Evolutionary conservation across 768 basidiomycete genomes (phyloP), one percentile per base, ranked within the genome.

Genomic region (Leccinum subgranulosum): DNA sequence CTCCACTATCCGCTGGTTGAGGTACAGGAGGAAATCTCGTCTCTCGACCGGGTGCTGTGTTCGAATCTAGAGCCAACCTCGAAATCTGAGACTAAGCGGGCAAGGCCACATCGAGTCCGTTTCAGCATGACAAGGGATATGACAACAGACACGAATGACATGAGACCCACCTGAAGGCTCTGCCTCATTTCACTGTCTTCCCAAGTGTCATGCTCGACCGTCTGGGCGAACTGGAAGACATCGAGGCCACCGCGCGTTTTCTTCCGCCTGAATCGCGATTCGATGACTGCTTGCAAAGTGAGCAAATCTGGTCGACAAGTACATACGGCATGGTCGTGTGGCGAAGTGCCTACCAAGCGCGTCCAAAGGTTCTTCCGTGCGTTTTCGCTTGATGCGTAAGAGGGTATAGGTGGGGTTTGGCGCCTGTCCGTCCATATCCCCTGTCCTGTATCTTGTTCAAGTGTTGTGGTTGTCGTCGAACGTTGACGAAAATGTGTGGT

Each of bases 161-260:
- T 9, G 17, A 39, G 33, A 67, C 75, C 52, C 49, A 88, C 90
- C 77, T 90, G 83, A 17, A 92, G 79, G 41, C 77, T 81, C 65
- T 81, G 80, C 62, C 83, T 79, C 52, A 74, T 70, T 58, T 74
- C 69, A 48, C 79, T 81, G 67, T 89, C 83, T 45, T 86, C 76
- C 88, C 88, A 92, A 29, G 77, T 82, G 33, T 78, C 79, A 27
- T 79, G 74, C 61, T 92, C 90, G 19, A 92, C 84, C 0, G 90
- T 92, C 64, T 86, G 85, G 0, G 88, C 88, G 70, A 90, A 91
- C 68, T 91, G 85, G 63, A 92, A 92, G 27, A 92, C 81, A 45
- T 85, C 85, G 27, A 79, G 19, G 3, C 71, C 76, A 27, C 72
- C 76, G 9, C 82, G 79, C 4, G 84, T 77, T 67, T 84, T 90